Evolutionary conservation across 352 stramenopile species (phyloP), one percentile per base, ranked within the genome.

Genomic region (Pythium scleroteichum): DNA sequence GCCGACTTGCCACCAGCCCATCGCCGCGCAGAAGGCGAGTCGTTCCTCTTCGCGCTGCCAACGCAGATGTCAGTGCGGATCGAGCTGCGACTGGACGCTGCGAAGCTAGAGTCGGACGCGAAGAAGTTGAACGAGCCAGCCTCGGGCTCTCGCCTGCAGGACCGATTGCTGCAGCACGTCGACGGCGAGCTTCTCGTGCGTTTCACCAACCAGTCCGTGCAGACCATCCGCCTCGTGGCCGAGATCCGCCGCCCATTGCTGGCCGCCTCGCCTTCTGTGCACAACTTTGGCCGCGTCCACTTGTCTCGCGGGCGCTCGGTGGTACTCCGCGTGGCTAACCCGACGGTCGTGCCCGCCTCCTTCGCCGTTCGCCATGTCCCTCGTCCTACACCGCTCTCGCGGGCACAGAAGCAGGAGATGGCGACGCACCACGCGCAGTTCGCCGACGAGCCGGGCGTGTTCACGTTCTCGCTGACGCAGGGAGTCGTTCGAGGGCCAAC

Each of bases 51-150:
- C 57, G 79, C 72, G 32, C 70, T 91, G 10, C 81, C 78, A 13
- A 81, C 82, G 8, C 71, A 81, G 39, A 79, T 90, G 71, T 78
- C 77, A 1, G 82, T 92, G 26, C 85, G 80, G 26, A 65, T 94
- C 38, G 73, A 92, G 38, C 52, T 92, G 10, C 79, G 78, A 20
- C 83, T 90, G 26, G 57, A 85, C 44, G 64, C 80, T 8, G 63
- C 70, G 8, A 45, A 64, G 13, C 53, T 64, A 16, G 19, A 23
- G 33, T 14, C 14, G n/a, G n/a, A n/a, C n/a, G n/a, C n/a, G n/a
- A n/a, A n/a, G n/a, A 3, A 35, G 23, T 44, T 45, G 10, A 35
- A 46, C 9, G n/a, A 38, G 7, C 29, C 29, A 35, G 16, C 39
- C 5, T 35, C 29, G 29, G 29, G 29, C 29, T 10, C 29, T 35